Evolutionary conservation across 2,329 filamentous ascomycete genomes (phyloP), one percentile per base, ranked within the genome.

Genomic region (Pseudogymnoascus sp.): DNA sequence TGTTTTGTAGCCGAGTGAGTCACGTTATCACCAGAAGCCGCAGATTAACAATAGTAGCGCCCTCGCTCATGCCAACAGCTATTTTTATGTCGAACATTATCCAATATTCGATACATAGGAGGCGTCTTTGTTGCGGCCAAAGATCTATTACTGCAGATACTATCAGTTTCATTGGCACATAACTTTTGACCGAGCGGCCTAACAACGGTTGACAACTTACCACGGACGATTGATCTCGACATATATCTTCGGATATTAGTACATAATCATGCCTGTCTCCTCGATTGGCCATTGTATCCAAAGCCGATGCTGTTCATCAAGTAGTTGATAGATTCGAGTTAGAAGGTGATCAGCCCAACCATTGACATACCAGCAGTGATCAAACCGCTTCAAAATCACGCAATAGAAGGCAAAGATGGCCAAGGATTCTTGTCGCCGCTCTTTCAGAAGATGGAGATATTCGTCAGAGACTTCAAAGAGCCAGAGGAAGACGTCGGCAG

Each of bases 401-500:
- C 72, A 72, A 59, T 74, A 76, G 53, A 74, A 72, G 14, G 71
- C 72, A 63, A 75, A 75, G 12, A 78, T 75, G 41, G 69, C 70
- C 4, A 78, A 63, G 2, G 73, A 69, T 62, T 72, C 70, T 53
- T 74, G 70, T 37, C 71, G 72, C 63, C 72, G 72, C 38, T 67
- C 65, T 28, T 69, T 69, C 11, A 79, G 65, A 22, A 78, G 68
- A 14, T 73, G 70, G 8, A 78, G 64, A 22, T 77, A 75, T 4
- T 74, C 73, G 61, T 76, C 71, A 2, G 72, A 69, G 8, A 76
- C 70, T 26, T 65, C 61, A 66, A 75, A 78, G 56, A 77, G 70
- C 76, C 77, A 78, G 4, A 76, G 68, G 62, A 78, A 78, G 1
- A 76, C 69, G 62, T 79, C 77, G 2, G 72, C 69, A 22, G 74